Percentiles rank a stretch among this genome's conserved stretches.
Conservation (phyloP, 345 rosid genomes). For the Kernera saxatilis region DNA sequence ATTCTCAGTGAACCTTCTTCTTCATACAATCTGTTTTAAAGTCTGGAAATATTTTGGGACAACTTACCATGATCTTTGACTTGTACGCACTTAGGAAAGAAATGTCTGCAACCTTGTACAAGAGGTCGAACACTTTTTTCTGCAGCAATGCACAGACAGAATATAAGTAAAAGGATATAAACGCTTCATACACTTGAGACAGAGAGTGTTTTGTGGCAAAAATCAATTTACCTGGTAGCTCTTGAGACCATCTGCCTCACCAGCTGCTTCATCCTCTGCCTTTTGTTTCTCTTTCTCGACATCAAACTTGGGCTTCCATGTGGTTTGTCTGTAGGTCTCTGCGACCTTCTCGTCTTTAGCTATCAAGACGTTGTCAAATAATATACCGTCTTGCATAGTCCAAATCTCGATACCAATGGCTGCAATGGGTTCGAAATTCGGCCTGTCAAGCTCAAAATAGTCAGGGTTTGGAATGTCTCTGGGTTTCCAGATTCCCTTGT, state of each 20-base stretch:
- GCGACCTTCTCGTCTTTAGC: conserved; percentile 61
- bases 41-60: not conserved
- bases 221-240: conserved; percentile 32
- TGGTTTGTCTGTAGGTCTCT: conserved; percentile 28
- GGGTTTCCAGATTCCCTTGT: conserved; percentile 86
- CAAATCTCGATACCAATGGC: conserved; percentile 86
- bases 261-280: conserved; percentile 51
- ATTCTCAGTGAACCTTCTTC: not conserved
- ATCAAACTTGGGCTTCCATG: conserved; percentile 67
- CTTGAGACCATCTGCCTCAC: conserved; percentile 34
- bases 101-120: conserved; percentile 65
- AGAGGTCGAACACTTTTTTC: conserved; percentile 56
- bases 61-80: conserved; percentile 50
- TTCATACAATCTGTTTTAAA: not conserved
- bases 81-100: conserved; percentile 55
- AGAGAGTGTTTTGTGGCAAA: not conserved
- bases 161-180: not conserved
- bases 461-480: conserved; percentile 67
- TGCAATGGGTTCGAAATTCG: conserved; percentile 70
- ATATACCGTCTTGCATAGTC: conserved; percentile 88
- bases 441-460: conserved; percentile 64
- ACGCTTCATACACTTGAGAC: not conserved
- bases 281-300: conserved; percentile 67
- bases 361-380: conserved; percentile 70
- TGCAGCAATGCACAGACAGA: conserved; percentile 19